Evolutionary conservation across 495 filamentous ascomycete genomes (phyloP).

Genomic region (Penicillium parvum): DNA sequence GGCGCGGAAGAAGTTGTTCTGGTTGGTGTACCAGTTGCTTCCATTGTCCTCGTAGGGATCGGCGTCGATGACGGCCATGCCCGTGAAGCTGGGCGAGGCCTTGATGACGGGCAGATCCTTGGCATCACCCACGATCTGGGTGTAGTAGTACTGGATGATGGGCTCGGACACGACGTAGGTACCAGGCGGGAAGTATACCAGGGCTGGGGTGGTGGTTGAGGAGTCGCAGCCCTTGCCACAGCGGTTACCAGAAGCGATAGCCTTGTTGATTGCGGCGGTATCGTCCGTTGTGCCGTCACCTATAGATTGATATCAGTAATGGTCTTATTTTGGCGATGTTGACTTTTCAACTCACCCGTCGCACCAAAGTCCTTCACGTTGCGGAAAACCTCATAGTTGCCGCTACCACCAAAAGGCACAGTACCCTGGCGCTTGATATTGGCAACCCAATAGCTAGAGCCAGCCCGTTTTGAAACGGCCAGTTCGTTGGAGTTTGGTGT

Average conservation of each 20-base stretch:
- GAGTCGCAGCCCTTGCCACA: conserved; percentile 79
- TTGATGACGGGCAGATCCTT: conserved; percentile 69
- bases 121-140: conserved; percentile 75
- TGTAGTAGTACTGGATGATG: conserved; percentile 72
- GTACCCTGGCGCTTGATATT: conserved; percentile 66
- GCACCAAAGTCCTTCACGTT: conserved; percentile 86
- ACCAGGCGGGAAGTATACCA: conserved; percentile 79
- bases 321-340: too few relatives aligned
- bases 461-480: conserved; percentile 12
- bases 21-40: conserved; percentile 77
- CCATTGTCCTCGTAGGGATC: conserved; percentile 70
- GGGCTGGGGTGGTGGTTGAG: conserved; percentile 66
- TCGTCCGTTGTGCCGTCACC: conserved; percentile 81
- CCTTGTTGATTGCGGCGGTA: conserved; percentile 82
- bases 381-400: conserved; percentile 70
- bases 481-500: conserved; percentile 14
- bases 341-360: conserved; percentile 39
- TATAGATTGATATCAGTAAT: conserved; percentile 8
- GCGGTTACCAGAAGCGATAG: conserved; percentile 70
- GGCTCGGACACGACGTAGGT: conserved; percentile 68
- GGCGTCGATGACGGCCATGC: conserved; percentile 86
- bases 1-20: conserved; percentile 99
- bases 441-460: conserved; percentile 66
- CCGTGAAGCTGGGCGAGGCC: conserved; percentile 64
- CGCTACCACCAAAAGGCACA: conserved; percentile 55